Conservation (phyloP, 139 green algal genomes). For the Choricystis sp. region DNA sequence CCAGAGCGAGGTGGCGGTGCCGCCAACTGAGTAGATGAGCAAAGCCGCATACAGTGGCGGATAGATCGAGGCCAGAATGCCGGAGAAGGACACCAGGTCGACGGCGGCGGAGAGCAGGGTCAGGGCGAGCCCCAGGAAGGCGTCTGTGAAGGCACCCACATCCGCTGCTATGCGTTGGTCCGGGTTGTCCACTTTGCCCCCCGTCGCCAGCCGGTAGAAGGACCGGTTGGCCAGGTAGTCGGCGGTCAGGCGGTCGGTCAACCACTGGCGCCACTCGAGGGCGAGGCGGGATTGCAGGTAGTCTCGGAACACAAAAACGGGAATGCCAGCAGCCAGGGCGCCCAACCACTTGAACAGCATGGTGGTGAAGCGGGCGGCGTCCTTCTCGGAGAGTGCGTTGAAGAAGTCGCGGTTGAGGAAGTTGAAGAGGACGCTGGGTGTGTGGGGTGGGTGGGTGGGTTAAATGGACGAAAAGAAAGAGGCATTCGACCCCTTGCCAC, state of each 20-base stretch:
- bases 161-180: constrained; percentile 80
- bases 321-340: constrained; percentile 27
- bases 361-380: constrained; percentile 51
- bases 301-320: constrained; percentile 79
- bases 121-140: constrained; percentile 59
- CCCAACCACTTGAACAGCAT: constrained; percentile 65
- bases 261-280: constrained; percentile 88
- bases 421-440: constrained; percentile 78
- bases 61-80: constrained; percentile 96
- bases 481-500: background rate
- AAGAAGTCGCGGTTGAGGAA: constrained; percentile 98
- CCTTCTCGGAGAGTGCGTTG: constrained; percentile 80
- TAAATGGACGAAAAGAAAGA: background rate
- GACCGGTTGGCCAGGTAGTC: constrained; percentile 73
- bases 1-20: constrained; percentile 56
- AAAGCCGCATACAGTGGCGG: constrained; percentile 88
- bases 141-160: constrained; percentile 71
- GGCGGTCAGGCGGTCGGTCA: constrained; percentile 62
- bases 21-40: constrained; percentile 77
- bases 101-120: constrained; percentile 70
- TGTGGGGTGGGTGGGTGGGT: constrained; percentile 1
- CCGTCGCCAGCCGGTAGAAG: constrained; percentile 60
- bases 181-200: constrained; percentile 65
- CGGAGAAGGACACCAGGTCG: constrained; percentile 88
- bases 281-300: constrained; percentile 51